Evolutionary conservation across 2,329 filamentous ascomycete genomes (phyloP).

Genomic region (Cladosporium sp.): DNA sequence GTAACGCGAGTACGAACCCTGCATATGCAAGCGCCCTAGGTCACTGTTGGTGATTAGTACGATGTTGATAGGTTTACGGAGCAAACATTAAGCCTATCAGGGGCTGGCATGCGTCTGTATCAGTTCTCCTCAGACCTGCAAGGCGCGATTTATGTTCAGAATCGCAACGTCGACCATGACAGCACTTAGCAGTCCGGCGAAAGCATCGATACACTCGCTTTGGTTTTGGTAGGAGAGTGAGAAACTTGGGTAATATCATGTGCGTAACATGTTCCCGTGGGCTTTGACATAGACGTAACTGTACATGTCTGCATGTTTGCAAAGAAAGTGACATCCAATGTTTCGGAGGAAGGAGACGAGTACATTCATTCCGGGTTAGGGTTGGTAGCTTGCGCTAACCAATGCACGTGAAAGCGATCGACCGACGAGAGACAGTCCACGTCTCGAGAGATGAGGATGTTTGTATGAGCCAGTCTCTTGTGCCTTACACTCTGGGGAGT

Average conservation of each 20-base stretch:
- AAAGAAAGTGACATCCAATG: too few relatives aligned
- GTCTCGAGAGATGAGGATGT: neutral
- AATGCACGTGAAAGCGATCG: neutral
- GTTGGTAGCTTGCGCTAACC: neutral
- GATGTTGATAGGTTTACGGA: neutral
- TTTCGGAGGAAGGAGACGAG: neutral
- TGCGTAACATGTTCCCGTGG: neutral
- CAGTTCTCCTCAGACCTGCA: too few relatives aligned
- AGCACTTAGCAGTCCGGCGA: neutral
- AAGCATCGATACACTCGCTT: neutral
- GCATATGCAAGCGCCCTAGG: neutral
- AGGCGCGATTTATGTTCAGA: too few relatives aligned
- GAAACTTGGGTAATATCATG: too few relatives aligned
- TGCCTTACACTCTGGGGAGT: neutral
- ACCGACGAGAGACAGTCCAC: neutral
- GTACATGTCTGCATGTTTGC: too few relatives aligned
- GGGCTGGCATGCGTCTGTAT: neutral
- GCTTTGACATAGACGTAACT: too few relatives aligned
- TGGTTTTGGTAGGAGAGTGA: neutral
- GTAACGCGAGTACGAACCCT: neutral
- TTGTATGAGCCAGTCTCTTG: neutral
- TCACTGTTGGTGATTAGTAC: neutral
- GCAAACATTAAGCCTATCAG: neutral
- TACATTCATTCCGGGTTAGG: neutral
- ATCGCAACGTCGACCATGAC: too few relatives aligned